These are phyloP conservation scores for Borealophlyctis nickersoniae DNA, from an alignment of 192 early-diverging fungal species.

Conservation along the genomic window DNA sequence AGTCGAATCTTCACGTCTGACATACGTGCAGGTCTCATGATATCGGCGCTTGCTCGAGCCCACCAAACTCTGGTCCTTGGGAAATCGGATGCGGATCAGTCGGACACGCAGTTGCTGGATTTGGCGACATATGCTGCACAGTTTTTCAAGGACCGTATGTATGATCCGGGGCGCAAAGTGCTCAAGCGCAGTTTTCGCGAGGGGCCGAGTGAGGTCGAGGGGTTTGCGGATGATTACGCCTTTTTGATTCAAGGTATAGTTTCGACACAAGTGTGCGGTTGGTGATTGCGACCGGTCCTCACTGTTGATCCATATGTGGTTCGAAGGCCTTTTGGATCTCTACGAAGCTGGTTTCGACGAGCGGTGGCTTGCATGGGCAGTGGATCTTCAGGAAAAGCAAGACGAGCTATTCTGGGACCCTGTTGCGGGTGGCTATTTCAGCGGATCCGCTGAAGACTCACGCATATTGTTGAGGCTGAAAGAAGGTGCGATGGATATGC, in stretches of 20 bases:
- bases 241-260: conserved; percentile 37
- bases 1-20: too few species aligned
- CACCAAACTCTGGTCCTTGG: conserved; percentile 27
- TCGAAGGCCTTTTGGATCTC: conserved; percentile 49
- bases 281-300: not conserved
- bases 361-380: conserved; percentile 57
- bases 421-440: conserved; percentile 47
- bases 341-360: conserved; percentile 53
- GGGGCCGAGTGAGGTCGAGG: conserved; percentile 45
- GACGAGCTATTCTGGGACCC: conserved; percentile 58
- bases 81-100: not conserved
- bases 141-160: conserved; percentile 49
- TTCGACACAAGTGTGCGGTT: not conserved
- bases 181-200: conserved; percentile 48
- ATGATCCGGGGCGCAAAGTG: conserved; percentile 28
- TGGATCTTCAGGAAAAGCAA: conserved; percentile 53
- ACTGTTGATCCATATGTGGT: not conserved
- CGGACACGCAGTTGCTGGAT: conserved; percentile 26
- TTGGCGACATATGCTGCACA: conserved; percentile 45
- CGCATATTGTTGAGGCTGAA: conserved; percentile 51
- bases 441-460: conserved; percentile 36
- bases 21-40: conserved; percentile 51
- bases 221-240: conserved; percentile 63
- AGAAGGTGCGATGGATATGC: conserved; percentile 39
- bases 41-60: conserved; percentile 46